Percentiles rank a stretch among this genome's conserved stretches.
Conservation (phyloP, 805 yeast genomes). For the Saccharomycopsis sp. region DNA sequence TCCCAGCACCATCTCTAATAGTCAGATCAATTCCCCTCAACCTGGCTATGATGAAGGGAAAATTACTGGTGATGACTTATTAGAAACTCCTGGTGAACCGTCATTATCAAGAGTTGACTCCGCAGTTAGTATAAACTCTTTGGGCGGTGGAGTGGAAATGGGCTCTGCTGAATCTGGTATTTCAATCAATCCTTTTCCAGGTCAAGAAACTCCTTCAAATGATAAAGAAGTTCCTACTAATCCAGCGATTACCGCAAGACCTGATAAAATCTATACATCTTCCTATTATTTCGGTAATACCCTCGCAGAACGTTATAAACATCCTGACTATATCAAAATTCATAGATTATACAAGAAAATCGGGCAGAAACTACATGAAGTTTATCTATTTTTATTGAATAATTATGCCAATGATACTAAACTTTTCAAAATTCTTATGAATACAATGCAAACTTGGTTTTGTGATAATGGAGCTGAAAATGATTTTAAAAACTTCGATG, state of each 20-base stretch:
- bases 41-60: not conserved
- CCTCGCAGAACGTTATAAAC: slow-evolving; percentile 31
- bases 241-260: slow-evolving; percentile 46
- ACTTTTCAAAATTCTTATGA: slow-evolving; percentile 48
- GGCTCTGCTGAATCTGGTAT: not conserved
- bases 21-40: slow-evolving; percentile 1
- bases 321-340: slow-evolving; percentile 37
- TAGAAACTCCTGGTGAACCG: slow-evolving; percentile 1
- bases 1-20: too few species aligned
- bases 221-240: slow-evolving; percentile 34
- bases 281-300: slow-evolving; percentile 55
- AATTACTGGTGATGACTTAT: not conserved
- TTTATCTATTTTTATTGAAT: slow-evolving; percentile 36
- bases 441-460: slow-evolving; percentile 65
- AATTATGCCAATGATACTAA: slow-evolving; percentile 54
- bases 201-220: slow-evolving; percentile 25
- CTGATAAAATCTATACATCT: slow-evolving; percentile 50
- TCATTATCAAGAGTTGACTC: slow-evolving; percentile 6
- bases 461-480: slow-evolving; percentile 71
- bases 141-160: not conserved
- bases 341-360: slow-evolving; percentile 52
- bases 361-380: slow-evolving; percentile 53
- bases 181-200: not conserved
- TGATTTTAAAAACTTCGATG: slow-evolving; percentile 45
- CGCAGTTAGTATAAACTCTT: not conserved